A percentile compares a stretch with the other conserved stretches of the same genome.
phyloP scores from a whole-genome alignment of 2,329 filamentous ascomycete genomes.

The Calonectria pteridis region DNA sequence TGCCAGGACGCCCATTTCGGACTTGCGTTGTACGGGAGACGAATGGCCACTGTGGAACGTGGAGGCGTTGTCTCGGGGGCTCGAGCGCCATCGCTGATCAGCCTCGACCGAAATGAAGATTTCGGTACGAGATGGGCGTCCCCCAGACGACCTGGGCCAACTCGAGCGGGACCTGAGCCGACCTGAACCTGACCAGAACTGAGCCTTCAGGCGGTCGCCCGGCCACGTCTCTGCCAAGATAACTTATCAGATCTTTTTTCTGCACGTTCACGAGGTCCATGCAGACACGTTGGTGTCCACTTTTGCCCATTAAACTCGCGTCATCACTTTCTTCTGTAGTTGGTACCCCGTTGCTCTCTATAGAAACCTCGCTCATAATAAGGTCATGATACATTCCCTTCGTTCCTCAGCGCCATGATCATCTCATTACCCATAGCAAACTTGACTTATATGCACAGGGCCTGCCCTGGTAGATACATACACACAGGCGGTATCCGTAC shows the following conservation, averaged over 20 bases:
- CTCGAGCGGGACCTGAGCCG: neutral
- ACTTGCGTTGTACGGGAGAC: neutral
- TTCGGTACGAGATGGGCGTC: conserved; percentile 10
- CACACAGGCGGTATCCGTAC: neutral
- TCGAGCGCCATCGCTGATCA: conserved; percentile 9
- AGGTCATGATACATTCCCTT: conserved; percentile 34
- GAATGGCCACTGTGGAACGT: neutral
- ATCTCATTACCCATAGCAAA: conserved; percentile 18
- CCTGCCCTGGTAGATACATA: conserved; percentile 20
- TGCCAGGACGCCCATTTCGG: conserved; percentile 1
- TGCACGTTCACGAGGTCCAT: conserved; percentile 27
- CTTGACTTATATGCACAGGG: conserved; percentile 38
- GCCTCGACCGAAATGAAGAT: conserved; percentile 10
- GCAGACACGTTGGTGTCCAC: conserved; percentile 24
- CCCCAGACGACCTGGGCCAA: conserved; percentile 17
- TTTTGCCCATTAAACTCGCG: conserved; percentile 35
- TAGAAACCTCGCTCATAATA: neutral
- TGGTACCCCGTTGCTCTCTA: conserved; percentile 25
- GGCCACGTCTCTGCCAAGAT: conserved; percentile 42
- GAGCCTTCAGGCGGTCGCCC: conserved; percentile 31
- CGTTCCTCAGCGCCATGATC: conserved; percentile 23
- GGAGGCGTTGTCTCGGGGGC: neutral
- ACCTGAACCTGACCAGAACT: conserved; percentile 15
- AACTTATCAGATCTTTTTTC: conserved; percentile 43
- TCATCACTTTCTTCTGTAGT: conserved; percentile 1